Evolutionary conservation across 2,329 filamentous ascomycete genomes (phyloP).

Genomic region (Ophiostoma ips): DNA sequence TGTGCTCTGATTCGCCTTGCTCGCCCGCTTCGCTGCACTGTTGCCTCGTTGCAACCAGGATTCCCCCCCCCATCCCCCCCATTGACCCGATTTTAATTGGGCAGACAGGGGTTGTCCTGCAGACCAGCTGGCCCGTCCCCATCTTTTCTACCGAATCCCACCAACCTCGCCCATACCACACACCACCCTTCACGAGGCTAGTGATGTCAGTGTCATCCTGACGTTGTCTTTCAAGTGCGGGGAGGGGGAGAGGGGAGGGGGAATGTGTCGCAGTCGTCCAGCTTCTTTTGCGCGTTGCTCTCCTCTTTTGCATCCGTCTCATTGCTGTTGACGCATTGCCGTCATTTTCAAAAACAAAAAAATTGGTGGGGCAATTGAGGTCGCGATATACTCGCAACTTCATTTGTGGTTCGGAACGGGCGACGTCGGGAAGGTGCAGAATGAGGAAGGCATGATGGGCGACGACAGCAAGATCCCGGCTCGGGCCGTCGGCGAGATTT

Average conservation of each 20-base stretch:
- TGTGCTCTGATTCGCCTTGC: constrained; percentile 3
- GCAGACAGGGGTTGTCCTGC: constrained; percentile 1
- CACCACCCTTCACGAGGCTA: constrained; percentile 2
- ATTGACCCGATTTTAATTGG: constrained; percentile 3
- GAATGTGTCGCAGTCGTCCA: background rate
- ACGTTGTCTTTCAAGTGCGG: background rate
- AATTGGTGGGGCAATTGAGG: too few species aligned
- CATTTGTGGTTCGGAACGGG: background rate
- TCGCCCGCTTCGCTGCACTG: background rate
- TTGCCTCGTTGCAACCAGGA: background rate
- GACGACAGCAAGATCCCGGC: background rate
- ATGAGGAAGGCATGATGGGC: background rate
- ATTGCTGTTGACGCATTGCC: background rate
- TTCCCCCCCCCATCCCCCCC: background rate
- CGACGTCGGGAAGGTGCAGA: background rate
- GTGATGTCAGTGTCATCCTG: constrained; percentile 8
- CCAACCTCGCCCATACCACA: too few species aligned
- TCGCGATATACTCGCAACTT: too few species aligned
- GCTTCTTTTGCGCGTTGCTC: background rate
- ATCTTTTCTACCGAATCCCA: background rate
- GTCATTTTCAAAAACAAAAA: too few species aligned
- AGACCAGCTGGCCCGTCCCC: background rate
- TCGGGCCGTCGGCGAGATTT: background rate
- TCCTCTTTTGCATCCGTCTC: background rate
- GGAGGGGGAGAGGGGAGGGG: background rate